Percentiles rank a stretch among this genome's conserved stretches.
These are phyloP conservation scores for Diplodia seriata DNA, from an alignment of 2,329 filamentous ascomycete species.

Conservation along the genomic window DNA sequence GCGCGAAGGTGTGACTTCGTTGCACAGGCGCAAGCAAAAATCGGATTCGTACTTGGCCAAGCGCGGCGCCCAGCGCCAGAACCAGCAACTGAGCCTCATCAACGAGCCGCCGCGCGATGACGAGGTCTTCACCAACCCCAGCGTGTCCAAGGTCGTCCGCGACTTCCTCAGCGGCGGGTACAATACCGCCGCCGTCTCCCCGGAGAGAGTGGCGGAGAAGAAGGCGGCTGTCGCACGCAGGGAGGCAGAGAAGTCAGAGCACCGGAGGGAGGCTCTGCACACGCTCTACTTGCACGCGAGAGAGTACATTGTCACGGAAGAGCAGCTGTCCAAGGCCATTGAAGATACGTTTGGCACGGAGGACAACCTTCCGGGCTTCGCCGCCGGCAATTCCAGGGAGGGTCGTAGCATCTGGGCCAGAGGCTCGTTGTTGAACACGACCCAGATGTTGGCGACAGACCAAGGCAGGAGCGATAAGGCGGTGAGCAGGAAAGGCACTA, in stretches of 20 bases:
- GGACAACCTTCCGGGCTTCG: constrained; percentile 52
- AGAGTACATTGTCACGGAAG: constrained; percentile 83
- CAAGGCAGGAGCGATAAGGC: constrained; percentile 44
- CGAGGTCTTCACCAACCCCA: constrained; percentile 75
- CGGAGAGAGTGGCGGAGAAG: neutral
- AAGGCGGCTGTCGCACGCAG: constrained; percentile 47
- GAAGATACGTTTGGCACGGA: constrained; percentile 77
- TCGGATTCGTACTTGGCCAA: constrained; percentile 39
- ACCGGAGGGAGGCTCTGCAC: constrained; percentile 75
- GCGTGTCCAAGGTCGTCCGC: constrained; percentile 54
- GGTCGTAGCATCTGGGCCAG: constrained; percentile 45
- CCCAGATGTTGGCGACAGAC: constrained; percentile 45
- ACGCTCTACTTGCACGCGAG: constrained; percentile 89
- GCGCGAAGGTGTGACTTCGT: constrained; percentile 70
- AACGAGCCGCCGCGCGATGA: constrained; percentile 74
- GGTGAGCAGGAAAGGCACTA: constrained; percentile 39
- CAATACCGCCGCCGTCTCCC: too few species aligned
- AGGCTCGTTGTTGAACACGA: constrained; percentile 44
- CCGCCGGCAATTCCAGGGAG: constrained; percentile 38
- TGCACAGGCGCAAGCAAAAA: constrained; percentile 60
- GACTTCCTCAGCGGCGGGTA: constrained; percentile 41
- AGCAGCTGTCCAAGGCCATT: constrained; percentile 75
- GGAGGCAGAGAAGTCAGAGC: constrained; percentile 61
- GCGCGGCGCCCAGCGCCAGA: constrained; percentile 47
- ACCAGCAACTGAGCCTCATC: constrained; percentile 59